These are phyloP conservation scores for Chlorella ohadii DNA, from an alignment of 139 green algal genomes.

Conservation along the genomic window DNA sequence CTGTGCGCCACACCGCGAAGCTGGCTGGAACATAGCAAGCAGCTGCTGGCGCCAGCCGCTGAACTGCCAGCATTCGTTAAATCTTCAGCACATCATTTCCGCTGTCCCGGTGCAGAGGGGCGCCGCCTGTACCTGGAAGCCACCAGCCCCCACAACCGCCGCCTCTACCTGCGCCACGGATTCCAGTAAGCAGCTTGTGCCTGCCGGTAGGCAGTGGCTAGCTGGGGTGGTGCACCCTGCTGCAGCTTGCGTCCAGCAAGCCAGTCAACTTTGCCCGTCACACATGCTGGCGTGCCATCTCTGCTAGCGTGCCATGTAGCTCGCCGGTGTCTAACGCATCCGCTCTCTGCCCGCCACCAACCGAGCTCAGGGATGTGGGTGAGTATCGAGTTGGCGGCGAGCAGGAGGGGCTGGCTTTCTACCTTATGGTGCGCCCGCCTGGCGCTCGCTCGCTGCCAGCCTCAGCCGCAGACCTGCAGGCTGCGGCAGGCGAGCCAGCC, in stretches of 20 bases:
- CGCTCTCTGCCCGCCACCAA: background rate
- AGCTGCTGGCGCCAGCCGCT: too few relatives aligned
- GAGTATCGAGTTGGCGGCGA: background rate
- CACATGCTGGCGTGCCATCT: too few relatives aligned
- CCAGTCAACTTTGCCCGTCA: too few relatives aligned
- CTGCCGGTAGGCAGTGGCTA: too few relatives aligned
- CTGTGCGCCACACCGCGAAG: too few relatives aligned
- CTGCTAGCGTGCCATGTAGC: too few relatives aligned
- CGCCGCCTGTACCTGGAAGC: constrained; percentile 16
- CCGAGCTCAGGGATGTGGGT: background rate
- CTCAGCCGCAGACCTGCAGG: background rate
- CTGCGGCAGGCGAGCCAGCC: background rate
- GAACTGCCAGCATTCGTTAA: too few relatives aligned
- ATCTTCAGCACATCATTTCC: background rate
- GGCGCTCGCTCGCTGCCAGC: background rate
- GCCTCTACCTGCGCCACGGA: constrained; percentile 22
- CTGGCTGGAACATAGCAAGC: too few relatives aligned
- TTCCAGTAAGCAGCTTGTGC: constrained; percentile 13
- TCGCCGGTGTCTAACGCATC: too few relatives aligned
- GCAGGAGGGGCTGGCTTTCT: background rate
- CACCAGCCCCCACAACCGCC: background rate
- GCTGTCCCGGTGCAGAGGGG: constrained; percentile 5
- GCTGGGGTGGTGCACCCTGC: too few relatives aligned
- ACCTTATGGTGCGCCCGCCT: constrained; percentile 11
- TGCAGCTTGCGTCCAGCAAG: too few relatives aligned